Evolutionary conservation across 768 basidiomycete species (phyloP).

Genomic region (Polyporus arcularius): DNA sequence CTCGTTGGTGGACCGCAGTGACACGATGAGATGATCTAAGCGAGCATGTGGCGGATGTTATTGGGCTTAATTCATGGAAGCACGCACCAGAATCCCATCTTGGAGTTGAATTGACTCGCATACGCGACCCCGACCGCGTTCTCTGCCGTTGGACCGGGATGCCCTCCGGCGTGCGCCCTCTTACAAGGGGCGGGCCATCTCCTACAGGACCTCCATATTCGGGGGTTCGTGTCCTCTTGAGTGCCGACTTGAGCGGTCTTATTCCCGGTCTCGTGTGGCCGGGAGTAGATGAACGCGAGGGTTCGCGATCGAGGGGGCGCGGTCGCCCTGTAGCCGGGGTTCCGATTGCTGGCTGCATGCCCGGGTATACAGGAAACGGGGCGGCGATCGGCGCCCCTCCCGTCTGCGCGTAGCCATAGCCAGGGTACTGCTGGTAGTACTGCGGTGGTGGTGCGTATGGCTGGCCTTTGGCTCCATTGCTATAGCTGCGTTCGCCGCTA

Average conservation of each 20-base stretch:
- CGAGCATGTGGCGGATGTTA: neutral
- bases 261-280: neutral
- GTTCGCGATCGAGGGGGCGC: conserved; percentile 16
- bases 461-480: conserved; percentile 13
- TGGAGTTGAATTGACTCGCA: conserved; percentile 36
- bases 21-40: conserved; percentile 72
- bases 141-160: conserved; percentile 6
- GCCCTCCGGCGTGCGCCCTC: conserved; percentile 15
- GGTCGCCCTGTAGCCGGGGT: conserved; percentile 15
- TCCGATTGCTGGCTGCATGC: conserved; percentile 5
- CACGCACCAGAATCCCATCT: conserved; percentile 29
- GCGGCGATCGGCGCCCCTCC: conserved; percentile 8
- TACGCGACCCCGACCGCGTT: conserved; percentile 21
- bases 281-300: conserved; percentile 14
- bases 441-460: conserved; percentile 3
- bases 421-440: conserved; percentile 21
- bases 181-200: neutral
- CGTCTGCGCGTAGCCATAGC: conserved; percentile 18
- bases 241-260: conserved; percentile 54
- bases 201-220: conserved; percentile 11
- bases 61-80: neutral
- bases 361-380: conserved; percentile 20
- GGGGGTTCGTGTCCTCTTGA: conserved; percentile 47
- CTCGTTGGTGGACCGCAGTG: conserved; percentile 66
- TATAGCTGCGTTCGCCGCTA: conserved; percentile 18